These are phyloP conservation scores for Wickerhamiella brachini DNA, from an alignment of 805 yeast species.

Conservation along the genomic window DNA sequence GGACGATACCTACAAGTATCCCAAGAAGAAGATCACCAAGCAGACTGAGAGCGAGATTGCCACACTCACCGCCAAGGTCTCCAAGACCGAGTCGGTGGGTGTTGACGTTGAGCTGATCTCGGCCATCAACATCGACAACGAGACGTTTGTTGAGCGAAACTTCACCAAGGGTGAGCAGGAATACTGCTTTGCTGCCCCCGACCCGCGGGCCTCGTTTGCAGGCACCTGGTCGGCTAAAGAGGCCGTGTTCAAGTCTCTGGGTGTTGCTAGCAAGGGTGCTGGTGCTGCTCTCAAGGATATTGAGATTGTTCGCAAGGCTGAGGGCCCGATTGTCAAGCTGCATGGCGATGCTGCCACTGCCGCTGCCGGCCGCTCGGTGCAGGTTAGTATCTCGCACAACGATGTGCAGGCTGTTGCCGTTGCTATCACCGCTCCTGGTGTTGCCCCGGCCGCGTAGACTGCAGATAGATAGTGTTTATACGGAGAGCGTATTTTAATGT, in stretches of 20 bases:
- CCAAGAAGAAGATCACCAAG: constrained; percentile 10
- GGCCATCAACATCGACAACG: constrained; percentile 73
- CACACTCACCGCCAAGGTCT: constrained; percentile 28
- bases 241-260: constrained; percentile 93
- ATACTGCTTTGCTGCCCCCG: constrained; percentile 63
- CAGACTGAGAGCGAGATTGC: constrained; percentile 21
- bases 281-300: constrained; percentile 90
- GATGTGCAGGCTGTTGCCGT: constrained; percentile 97
- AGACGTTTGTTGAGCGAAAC: constrained; percentile 82
- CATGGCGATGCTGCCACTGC: constrained; percentile 64
- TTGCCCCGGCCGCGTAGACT: not conserved
- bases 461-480: not conserved
- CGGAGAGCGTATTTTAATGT: not conserved
- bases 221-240: constrained; percentile 99
- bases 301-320: constrained; percentile 63
- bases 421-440: constrained; percentile 31
- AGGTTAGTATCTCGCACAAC: constrained; percentile 89
- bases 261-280: constrained; percentile 80
- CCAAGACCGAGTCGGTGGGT: constrained; percentile 59
- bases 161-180: constrained; percentile 69
- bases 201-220: constrained; percentile 79
- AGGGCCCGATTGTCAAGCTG: constrained; percentile 71
- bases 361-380: constrained; percentile 53
- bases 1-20: constrained; percentile 23
- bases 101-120: constrained; percentile 89